Base-by-base conservation (phyloP, 2,329 filamentous ascomycete genomes). In the Colletotrichum cordylinicola region DNA sequence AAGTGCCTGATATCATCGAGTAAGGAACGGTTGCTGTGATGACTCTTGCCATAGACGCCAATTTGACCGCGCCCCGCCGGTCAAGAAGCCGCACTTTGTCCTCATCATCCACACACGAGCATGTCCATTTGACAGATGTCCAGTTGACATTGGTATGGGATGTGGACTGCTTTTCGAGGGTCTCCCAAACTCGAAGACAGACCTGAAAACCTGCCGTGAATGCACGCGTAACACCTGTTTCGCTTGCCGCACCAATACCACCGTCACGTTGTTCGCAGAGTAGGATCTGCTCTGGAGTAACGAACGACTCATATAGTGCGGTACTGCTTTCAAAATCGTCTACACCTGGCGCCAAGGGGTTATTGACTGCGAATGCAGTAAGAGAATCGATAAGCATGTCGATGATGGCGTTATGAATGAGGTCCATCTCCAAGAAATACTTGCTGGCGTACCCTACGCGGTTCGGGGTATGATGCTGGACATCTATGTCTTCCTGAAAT, bases 141-240 rank as follows among this genome's bases (percentile, higher is more conserved):
- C 43, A 48, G 18, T 10, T 48, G 18, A 4, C n/a, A n/a, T n/a
- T 13, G 6, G 3, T 21, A 13, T 52, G n/a, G 4, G 6, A 21
- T 7, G 10, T 48, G 0, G 10, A 1, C 4, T 52, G 2, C 0
- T 52, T 21, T 1, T 52, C 10, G 2, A 52, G 43, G 7, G n/a
- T 0, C 43, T 52, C 43, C 43, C 43, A 52, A 1, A 3, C 8
- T 13, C n/a, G 4, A 21, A 13, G 43, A 4, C 43, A 52, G n/a
- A 52, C 43, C 4, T 52, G 2, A 0, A 52, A 52, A 0, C 43
- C 43, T 0, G 43, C 43, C 2, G 43, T 52, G 1, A 52, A 52
- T 2, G 43, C 43, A 21, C 43, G 43, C 1, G 43, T 52, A 0
- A 52, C 43, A 21, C 43, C 43, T 4, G n/a, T 21, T 52, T 21